Evolutionary conservation across 768 basidiomycete genomes (phyloP).

Genomic region (Tylopilus sp.): DNA sequence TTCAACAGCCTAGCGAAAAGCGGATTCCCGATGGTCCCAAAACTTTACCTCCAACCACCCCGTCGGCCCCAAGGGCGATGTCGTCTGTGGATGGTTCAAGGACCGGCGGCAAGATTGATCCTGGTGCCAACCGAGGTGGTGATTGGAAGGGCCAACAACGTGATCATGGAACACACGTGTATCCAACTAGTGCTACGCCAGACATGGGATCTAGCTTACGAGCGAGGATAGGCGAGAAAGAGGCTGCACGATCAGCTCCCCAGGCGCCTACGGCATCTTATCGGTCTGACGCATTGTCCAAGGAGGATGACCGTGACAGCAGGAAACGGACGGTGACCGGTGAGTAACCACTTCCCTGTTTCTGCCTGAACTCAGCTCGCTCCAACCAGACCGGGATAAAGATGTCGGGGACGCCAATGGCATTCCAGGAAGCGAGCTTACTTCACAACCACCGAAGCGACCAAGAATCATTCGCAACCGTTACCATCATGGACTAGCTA

Average conservation of each 20-base stretch:
- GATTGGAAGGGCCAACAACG: slow-evolving; percentile 47
- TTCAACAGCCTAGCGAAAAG: slow-evolving; percentile 48
- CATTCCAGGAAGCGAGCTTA: slow-evolving; percentile 36
- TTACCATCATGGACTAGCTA: slow-evolving; percentile 49
- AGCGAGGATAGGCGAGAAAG: slow-evolving; percentile 63
- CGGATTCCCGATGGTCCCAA: slow-evolving; percentile 55
- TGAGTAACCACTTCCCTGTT: slow-evolving; percentile 31
- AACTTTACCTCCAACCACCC: slow-evolving; percentile 52
- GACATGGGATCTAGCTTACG: slow-evolving; percentile 40
- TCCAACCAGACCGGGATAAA: slow-evolving; percentile 58
- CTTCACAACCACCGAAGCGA: slow-evolving; percentile 52
- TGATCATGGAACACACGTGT: slow-evolving; percentile 29
- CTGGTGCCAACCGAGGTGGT: slow-evolving; percentile 36
- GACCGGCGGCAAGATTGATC: slow-evolving; percentile 38
- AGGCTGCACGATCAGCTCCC: slow-evolving; percentile 39
- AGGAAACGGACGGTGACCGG: slow-evolving; percentile 71
- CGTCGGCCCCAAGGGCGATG: slow-evolving; percentile 74
- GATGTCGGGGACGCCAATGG: slow-evolving; percentile 41
- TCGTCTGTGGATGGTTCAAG: slow-evolving; percentile 45
- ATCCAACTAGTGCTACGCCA: slow-evolving; percentile 18
- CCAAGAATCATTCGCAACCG: slow-evolving; percentile 56
- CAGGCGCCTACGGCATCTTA: slow-evolving; percentile 42
- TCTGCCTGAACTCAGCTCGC: slow-evolving; percentile 3
- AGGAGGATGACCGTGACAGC: slow-evolving; percentile 64
- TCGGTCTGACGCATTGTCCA: slow-evolving; percentile 41